Evolutionary conservation across 257 asterid species (phyloP), one percentile per base, ranked within the genome.

Genomic region (Ocimum tenuiflorum): DNA sequence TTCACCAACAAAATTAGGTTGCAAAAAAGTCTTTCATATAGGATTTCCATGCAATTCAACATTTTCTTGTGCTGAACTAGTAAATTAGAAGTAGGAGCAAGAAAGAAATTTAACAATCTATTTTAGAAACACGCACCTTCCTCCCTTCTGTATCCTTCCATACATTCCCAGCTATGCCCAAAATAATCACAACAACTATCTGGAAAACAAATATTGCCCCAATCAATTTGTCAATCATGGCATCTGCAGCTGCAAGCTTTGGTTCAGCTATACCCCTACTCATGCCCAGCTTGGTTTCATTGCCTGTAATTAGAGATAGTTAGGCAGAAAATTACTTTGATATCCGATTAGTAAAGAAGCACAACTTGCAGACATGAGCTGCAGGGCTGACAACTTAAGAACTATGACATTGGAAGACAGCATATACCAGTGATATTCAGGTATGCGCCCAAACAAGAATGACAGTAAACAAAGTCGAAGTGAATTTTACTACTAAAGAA

Each of bases 121-220:
- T 41, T 57, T 65, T 54, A 74, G 55, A 38, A 69, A 68, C 33
- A 65, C 50, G 42, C 46, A 91, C 98, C 96, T 87, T 89, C 77
- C 85, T 83, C 38, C 97, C 99, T 86, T 88, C 97, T 65, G 96
- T 86, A 75, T 94, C 97, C 82, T 90, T 94, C 97, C 97, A 94
- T 63, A 90, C 86, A 75, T 94, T 90, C 58, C 97, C 99, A 67
- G 99, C 95, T 68, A 90, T 80, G 74, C 99, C 99, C 59, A 94
- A 79, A 78, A 94, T 97, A 63, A 86, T 79, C 64, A 94, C 99
- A n/a, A 94, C 96, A 62, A 90, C 99, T 73, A 88, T 86, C 79
- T 94, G 99, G 71, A 94, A 94, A 70, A 94, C 76, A 72, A 90
- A 94, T 83, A 94, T 88, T 49, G 99, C 99, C 73, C 97, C 99